Percentiles rank a stretch among this genome's conserved stretches.
These are phyloP conservation scores for Asterochloris erici DNA, from an alignment of 139 green algal species.

Conservation along the genomic window DNA sequence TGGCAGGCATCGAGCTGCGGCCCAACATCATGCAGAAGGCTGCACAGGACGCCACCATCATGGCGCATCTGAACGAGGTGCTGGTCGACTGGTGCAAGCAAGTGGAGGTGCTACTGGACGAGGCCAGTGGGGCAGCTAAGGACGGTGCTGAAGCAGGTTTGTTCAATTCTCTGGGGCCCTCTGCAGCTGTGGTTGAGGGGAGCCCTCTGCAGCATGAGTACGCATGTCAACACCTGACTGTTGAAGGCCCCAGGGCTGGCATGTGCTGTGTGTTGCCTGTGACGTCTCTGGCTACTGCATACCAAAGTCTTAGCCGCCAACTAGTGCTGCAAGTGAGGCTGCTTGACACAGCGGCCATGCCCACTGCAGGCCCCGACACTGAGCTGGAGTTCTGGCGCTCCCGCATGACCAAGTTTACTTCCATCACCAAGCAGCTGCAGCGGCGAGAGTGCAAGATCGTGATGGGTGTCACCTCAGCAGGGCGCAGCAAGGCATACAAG, in stretches of 20 bases:
- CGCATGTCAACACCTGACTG: too few species aligned
- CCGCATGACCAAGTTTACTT: conserved; percentile 78
- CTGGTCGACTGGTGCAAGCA: conserved; percentile 35
- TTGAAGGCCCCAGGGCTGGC: too few species aligned
- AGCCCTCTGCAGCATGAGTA: too few species aligned
- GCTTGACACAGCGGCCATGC: not conserved
- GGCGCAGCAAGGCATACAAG: conserved; percentile 31
- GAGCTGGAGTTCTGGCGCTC: conserved; percentile 88
- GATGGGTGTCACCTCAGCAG: conserved; percentile 60
- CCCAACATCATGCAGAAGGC: conserved; percentile 49
- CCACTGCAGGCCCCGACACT: conserved; percentile 56
- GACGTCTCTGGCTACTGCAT: not conserved
- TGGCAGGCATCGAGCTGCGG: conserved; percentile 56
- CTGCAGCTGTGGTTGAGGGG: too few species aligned
- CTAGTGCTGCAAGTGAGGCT: not conserved
- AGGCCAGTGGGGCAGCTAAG: not conserved
- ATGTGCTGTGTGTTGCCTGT: too few species aligned
- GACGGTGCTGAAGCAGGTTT: conserved; percentile 1
- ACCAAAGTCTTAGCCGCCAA: not conserved
- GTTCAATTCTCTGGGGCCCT: too few species aligned
- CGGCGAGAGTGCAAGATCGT: conserved; percentile 67
- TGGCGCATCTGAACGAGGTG: conserved; percentile 34
- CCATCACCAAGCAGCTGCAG: conserved; percentile 83
- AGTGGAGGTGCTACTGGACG: conserved; percentile 35
- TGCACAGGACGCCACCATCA: conserved; percentile 41